Percentiles rank a stretch among this genome's conserved stretches.
Conservation (phyloP, 2,329 filamentous ascomycete genomes). For the Clonostachys byssicola region DNA sequence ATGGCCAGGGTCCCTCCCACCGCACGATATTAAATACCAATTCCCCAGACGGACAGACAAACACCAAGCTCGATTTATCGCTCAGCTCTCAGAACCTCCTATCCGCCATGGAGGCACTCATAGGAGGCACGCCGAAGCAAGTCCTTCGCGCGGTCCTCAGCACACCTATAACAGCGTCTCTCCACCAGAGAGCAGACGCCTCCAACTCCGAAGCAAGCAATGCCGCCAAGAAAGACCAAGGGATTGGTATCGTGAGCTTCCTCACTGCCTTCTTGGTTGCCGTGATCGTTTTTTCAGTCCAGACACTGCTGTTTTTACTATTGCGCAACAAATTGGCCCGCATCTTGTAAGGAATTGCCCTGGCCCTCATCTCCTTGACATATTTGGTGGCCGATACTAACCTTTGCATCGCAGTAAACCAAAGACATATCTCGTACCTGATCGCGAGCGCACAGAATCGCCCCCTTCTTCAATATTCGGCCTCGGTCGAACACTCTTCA, state of each 20-base stretch:
- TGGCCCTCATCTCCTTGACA: conserved; percentile 5
- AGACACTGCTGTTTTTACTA: conserved; percentile 68
- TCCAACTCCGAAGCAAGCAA: not conserved
- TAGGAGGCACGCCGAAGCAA: no score
- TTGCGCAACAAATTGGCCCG: conserved; percentile 74
- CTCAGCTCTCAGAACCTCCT: no score
- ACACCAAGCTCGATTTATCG: no score
- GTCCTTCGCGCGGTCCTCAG: no score
- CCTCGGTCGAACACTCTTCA: conserved; percentile 55
- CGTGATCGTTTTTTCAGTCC: conserved; percentile 57
- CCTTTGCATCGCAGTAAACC: conserved; percentile 54
- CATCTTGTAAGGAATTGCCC: conserved; percentile 64
- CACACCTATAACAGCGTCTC: no score
- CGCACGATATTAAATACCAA: no score
- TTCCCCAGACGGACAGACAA: no score
- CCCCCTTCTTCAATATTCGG: conserved; percentile 56
- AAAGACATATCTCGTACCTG: conserved; percentile 80
- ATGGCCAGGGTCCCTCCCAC: no score
- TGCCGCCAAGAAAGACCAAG: conserved; percentile 36
- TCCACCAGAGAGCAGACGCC: not conserved
- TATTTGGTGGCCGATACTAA: not conserved
- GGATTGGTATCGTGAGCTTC: conserved; percentile 40
- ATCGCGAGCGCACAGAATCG: conserved; percentile 75
- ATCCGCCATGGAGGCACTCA: no score
- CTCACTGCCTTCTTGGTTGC: conserved; percentile 61